These are phyloP conservation scores for Carnegiea gigantea DNA, from an alignment of 179 eudicot genomes.

Conservation along the genomic window DNA sequence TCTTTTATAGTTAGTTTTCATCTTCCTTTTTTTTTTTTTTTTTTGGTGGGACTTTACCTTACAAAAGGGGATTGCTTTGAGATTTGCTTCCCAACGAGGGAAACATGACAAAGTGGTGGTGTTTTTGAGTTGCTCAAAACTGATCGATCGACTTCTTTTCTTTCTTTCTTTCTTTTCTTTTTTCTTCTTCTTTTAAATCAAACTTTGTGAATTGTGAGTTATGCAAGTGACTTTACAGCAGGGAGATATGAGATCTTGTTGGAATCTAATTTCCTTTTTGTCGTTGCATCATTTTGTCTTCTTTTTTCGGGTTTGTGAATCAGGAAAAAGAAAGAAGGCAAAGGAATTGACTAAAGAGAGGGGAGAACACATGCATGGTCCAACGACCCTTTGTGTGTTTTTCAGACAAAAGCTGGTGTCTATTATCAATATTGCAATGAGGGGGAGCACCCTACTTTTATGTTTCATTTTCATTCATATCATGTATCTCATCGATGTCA, in stretches of 20 bases:
- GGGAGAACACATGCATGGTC: neutral
- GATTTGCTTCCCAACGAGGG: slow-evolving; percentile 10
- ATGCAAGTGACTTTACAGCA: slow-evolving; percentile 16
- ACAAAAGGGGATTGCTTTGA: slow-evolving; percentile 16
- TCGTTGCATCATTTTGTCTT: slow-evolving; percentile 20
- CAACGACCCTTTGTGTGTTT: neutral
- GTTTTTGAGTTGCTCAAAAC: slow-evolving; percentile 5
- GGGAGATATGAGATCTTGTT: slow-evolving; percentile 11
- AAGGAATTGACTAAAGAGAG: neutral
- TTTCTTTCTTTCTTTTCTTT: neutral
- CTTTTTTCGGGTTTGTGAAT: neutral
- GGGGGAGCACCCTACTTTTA: no score
- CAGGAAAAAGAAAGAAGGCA: neutral
- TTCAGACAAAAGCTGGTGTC: neutral
- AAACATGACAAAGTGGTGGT: slow-evolving; percentile 9
- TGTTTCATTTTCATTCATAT: no score
- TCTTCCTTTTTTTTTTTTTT: no score
- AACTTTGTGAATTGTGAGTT: neutral
- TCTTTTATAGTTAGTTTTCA: no score
- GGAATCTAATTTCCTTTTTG: slow-evolving; percentile 10
- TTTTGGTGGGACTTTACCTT: slow-evolving; percentile 12
- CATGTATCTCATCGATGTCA: no score
- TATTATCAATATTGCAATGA: no score
- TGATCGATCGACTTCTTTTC: neutral
- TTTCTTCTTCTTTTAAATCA: neutral